Base-by-base conservation (phyloP, 257 asterid species). In the Verbascum thapsus region DNA sequence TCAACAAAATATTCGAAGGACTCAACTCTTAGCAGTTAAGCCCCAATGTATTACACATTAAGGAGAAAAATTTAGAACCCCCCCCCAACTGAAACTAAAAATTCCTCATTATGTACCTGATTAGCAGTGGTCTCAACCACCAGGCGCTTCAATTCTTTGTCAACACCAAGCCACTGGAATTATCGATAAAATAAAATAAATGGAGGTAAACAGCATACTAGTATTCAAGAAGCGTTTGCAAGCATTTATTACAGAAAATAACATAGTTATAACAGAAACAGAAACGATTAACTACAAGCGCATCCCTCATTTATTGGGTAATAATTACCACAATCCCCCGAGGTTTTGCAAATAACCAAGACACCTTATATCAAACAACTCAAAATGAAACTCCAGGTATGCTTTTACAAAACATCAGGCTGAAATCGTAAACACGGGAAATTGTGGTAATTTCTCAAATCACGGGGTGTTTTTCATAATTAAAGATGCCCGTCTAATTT, bases 151-250 rank as follows among this genome's bases (percentile, higher is more conserved):
- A 75, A 49, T 67, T 85, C 87, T 67, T 77, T 87, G 80, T 87
- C 94, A 74, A 76, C 30, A 53, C 79, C 91, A 57, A 87, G 96
- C 96, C 96, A 87, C 94, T 87, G 76, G 26, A 72, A 63, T 68
- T 32, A 34, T 10, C 6, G 15, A 52, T 0, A 15, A 49, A 39
- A 39, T 42, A n/a, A 8, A 49, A 68, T 15, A 49, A 15, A 35
- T 5, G 3, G 8, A 11, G 55, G 26, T 39, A 6, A 47, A 23
- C 22, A 51, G 37, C 13, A 13, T 5, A 53, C 38, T 10, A 70
- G 0, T 13, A 12, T 4, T 52, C 16, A 12, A 10, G 35, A 55
- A n/a, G 35, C 13, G 44, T 7, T 12, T 15, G 64, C 19, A 16
- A 40, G 17, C 23, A 16, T 35, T 13, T 8, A 66, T 4, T 44